A percentile compares a stretch with the other conserved stretches of the same genome.
Evolutionary conservation across 306 rosid genomes (phyloP).

Genomic region (Potentilla sterilis): DNA sequence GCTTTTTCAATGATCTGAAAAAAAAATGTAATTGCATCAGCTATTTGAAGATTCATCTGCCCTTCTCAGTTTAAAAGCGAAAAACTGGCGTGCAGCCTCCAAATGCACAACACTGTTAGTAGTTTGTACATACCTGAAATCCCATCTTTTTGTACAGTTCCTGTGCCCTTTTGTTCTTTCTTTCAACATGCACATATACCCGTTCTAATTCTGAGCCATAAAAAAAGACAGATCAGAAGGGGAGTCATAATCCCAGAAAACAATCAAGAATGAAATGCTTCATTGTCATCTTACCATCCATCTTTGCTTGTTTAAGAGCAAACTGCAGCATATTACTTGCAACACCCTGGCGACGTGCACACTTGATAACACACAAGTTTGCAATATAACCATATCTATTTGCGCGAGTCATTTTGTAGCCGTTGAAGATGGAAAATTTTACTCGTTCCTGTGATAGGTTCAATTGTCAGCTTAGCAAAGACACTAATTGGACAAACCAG

Average conservation of each 20-base stretch:
- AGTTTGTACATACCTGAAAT: conserved; percentile 56
- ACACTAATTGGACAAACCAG: conserved; percentile 6
- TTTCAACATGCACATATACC: conserved; percentile 75
- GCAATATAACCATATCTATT: conserved; percentile 74
- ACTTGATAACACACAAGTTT: conserved; percentile 74
- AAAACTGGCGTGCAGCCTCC: background rate
- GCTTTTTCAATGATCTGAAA: conserved; percentile 62
- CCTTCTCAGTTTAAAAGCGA: background rate
- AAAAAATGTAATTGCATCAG: conserved; percentile 27
- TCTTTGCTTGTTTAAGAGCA: conserved; percentile 67
- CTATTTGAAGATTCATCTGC: background rate
- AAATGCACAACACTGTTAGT: conserved; percentile 3
- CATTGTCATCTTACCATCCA: conserved; percentile 47
- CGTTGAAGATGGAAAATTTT: conserved; percentile 55
- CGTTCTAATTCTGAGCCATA: conserved; percentile 53
- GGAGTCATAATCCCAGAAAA: background rate
- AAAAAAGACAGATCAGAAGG: conserved; percentile 15
- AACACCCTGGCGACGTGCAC: conserved; percentile 77
- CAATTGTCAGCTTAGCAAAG: conserved; percentile 21
- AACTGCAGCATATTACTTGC: conserved; percentile 78
- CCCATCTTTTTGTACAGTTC: conserved; percentile 69
- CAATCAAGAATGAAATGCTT: background rate
- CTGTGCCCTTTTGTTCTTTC: conserved; percentile 54
- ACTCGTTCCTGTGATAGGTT: conserved; percentile 53
- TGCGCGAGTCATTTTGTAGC: conserved; percentile 43